A percentile compares a stretch with the other conserved stretches of the same genome.
Conservation (phyloP, 257 asterid species). For the Dorcoceras hygrometricum region DNA sequence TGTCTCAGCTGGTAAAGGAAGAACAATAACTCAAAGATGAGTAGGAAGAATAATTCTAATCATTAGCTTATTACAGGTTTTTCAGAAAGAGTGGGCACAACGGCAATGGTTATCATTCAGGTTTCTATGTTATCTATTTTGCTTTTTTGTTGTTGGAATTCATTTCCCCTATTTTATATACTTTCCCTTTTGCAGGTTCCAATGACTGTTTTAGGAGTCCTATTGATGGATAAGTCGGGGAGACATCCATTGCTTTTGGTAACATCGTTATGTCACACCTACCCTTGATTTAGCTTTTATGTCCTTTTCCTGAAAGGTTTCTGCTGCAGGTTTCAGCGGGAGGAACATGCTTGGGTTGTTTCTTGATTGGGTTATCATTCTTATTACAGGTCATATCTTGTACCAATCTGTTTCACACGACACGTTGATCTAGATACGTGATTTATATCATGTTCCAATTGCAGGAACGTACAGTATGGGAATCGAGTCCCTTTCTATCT, state of each 20-base stretch:
- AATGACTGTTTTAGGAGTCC: constrained; percentile 61
- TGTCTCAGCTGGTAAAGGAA: constrained; percentile 74
- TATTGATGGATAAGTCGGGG: constrained; percentile 82
- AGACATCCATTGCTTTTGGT: constrained; percentile 77
- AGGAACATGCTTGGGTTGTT: constrained; percentile 84
- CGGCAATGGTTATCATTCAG: constrained; percentile 84
- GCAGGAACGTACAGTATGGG: constrained; percentile 69
- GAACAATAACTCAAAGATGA: constrained; percentile 12
- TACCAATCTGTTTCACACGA: neutral
- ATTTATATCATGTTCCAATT: constrained; percentile 14
- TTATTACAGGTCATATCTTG: constrained; percentile 56
- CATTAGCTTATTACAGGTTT: constrained; percentile 46
- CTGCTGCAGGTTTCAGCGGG: constrained; percentile 60
- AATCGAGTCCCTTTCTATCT: constrained; percentile 62
- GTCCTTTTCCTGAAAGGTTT: constrained; percentile 15
- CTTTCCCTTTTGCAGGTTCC: constrained; percentile 64
- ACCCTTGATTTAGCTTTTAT: neutral
- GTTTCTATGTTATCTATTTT: constrained; percentile 28
- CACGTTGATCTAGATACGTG: constrained; percentile 4
- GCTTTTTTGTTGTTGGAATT: neutral
- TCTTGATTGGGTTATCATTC: constrained; percentile 62
- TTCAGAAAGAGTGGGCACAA: constrained; percentile 65
- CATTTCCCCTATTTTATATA: constrained; percentile 1
- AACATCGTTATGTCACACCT: constrained; percentile 4
- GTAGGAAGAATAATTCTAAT: constrained; percentile 12